Evolutionary conservation across 331 rosid genomes (phyloP), one percentile per base, ranked within the genome.

Genomic region (Telfairia occidentalis): DNA sequence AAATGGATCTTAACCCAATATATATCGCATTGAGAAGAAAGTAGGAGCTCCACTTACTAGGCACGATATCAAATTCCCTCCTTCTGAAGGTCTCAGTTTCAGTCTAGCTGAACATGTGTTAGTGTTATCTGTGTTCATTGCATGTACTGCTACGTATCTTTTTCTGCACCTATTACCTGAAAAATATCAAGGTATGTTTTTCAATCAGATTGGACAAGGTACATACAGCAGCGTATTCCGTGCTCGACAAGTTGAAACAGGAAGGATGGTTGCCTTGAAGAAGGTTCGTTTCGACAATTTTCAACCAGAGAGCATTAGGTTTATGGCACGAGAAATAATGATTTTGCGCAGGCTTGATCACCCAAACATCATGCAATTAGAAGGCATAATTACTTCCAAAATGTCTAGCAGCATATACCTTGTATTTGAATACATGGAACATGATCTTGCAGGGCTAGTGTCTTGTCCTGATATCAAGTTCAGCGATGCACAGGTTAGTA

Each of bases 341-440:
- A 87, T 95, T 79, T 89, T 95, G 43, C 92, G 99, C 37, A 79
- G 97, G 71, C 96, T 95, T 76, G 97, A 95, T 75, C 99, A 95
- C 73, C 99, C 99, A 18, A 95, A 95, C 87, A 86, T 95, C 78
- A 90, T 95, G 96, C 90, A 89, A 78, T 78, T 95, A 81, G 97
- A 95, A 76, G 99, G 99, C 29, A 61, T 95, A 66, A 90, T 92
- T 73, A 89, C 97, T 18, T 92, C 99, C 8, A 79, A 84, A 49
- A 19, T 84, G 32, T 92, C 99, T 24, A 95, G 18, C 59, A 95
- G 97, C 86, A 87, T 95, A 65, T 95, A 92, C 83, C 97, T 95
- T 43, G 99, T 95, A 12, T 95, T 95, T 55, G 99, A 95, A 58
- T 95, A 95, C 89, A 95, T 95, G 99, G 99, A 95, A 75, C 99